Evolutionary conservation across 176 grass and related monocot species (phyloP), one percentile per base, ranked within the genome.

Genomic region (Eragrostis curvula): DNA sequence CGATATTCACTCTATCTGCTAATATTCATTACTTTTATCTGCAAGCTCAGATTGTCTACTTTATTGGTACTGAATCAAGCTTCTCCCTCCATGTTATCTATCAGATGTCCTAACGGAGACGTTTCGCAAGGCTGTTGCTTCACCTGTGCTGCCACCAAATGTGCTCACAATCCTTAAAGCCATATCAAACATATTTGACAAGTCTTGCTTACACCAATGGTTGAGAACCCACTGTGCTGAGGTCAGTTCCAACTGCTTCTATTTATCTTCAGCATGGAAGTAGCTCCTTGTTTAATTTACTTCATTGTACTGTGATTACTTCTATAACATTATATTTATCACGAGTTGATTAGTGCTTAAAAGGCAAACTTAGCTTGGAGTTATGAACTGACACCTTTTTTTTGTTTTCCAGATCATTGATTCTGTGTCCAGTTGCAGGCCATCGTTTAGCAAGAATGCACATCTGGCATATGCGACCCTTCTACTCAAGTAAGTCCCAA

Each of bases 381-480:
- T 52, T 56, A 3, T 48, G 43, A n/a, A 60, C 36, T 75, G 46
- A 84, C 47, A 62, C 30, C 57, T 80, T 87, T 76, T 83, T 72
- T 64, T 43, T 59, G 78, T n/a, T 71, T 87, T 78, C 40, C 89
- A 96, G 97, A 93, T 99, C 79, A 87, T 99, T 36, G 93, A 99
- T 94, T 87, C 85, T 0, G 30, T 99, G 42, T 94, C 93, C 5
- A 96, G 66, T 72, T 90, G 93, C 79, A 82, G 85, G 27, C 81
- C 83, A 67, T 75, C 55, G 27, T 99, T 99, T 81, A 99, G 89
- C 88, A 99, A 99, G 83, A 93, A 90, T 45, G 85, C 97, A 72
- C 87, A 99, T 79, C 73, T 99, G 83, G 88, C 93, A 71, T 99
- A 90, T 81, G 83, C 93, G 24, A 99, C 96, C 23, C 77, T 99